Conservation (phyloP, 2,329 filamentous ascomycete species). For the Calonectria leucothoes region DNA sequence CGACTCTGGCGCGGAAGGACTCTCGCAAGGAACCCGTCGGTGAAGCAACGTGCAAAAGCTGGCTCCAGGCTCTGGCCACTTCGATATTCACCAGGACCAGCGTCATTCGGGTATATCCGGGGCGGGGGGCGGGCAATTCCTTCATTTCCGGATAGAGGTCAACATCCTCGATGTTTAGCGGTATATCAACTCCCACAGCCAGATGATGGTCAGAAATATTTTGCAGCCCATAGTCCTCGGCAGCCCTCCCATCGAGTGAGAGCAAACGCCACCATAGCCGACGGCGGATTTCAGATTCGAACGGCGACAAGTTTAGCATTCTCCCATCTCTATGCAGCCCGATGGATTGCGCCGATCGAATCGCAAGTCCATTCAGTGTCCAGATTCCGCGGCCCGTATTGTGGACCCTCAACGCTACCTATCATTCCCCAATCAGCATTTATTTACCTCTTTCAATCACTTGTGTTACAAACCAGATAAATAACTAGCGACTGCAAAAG, state of each 20-base stretch:
- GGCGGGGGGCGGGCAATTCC: constrained; percentile 57
- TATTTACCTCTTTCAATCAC: background rate
- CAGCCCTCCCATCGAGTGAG: constrained; percentile 60
- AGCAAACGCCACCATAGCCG: constrained; percentile 67
- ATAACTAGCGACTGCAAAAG: constrained; percentile 51
- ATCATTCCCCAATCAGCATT: background rate
- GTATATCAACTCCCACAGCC: constrained; percentile 59
- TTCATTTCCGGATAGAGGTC: constrained; percentile 60
- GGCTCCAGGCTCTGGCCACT: constrained; percentile 48
- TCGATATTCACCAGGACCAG: constrained; percentile 66
- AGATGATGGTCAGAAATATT: constrained; percentile 17
- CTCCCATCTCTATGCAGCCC: constrained; percentile 65
- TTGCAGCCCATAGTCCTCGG: constrained; percentile 66
- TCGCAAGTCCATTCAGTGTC: constrained; percentile 56
- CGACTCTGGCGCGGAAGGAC: constrained; percentile 53
- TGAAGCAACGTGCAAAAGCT: constrained; percentile 35
- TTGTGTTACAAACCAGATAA: constrained; percentile 47
- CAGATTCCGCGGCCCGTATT: constrained; percentile 51
- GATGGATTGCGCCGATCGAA: constrained; percentile 61
- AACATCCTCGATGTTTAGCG: constrained; percentile 66
- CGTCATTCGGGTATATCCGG: constrained; percentile 69
- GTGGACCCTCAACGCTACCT: constrained; percentile 46
- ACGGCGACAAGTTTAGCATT: constrained; percentile 59
- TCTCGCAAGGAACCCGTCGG: constrained; percentile 27
- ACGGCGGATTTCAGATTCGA: constrained; percentile 67